Evolutionary conservation across 2,329 filamentous ascomycete species (phyloP), one percentile per base, ranked within the genome.

Genomic region (Albophoma yamanashiensis): DNA sequence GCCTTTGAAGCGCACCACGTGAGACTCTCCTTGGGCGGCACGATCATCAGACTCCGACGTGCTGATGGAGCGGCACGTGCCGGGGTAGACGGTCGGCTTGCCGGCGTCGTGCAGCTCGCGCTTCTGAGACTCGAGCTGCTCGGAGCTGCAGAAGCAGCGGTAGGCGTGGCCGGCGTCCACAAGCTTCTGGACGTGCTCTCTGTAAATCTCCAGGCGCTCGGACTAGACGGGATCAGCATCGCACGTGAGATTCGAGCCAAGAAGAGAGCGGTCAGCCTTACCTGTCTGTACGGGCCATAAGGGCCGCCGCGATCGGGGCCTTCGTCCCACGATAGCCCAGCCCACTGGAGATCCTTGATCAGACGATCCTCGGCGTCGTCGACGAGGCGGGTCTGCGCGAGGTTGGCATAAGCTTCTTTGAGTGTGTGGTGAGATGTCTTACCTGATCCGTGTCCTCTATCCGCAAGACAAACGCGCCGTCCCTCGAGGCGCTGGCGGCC

Each of bases 371-470:
- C 92, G 1, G 94, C 92, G 69, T 88, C 92, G 0, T 79, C 75
- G 4, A 97, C 85, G 11, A 93, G 87, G 62, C 94, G 86, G 76
- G 88, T 91, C 89, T 94, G 61, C 36, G 4, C 55, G 17, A 40
- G 15, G 25, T 62, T 27, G 59, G 58, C 25, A 42, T 61, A 22
- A 22, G 31, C 31, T 20, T 20, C 20, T 2, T 7, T 12, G 4
- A 8, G 15, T 31, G 11, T 15, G 47, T 40, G 45, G 15, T n/a
- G 14, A 45, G 45, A 27, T 20, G 55, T 59, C 80, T 65, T 74
- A 92, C 89, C 81, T 91, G 89, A 74, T 97, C 94, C 5, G 94
- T 99, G 72, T 99, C 94, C 76, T 99, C 94, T 64, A 99, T 86
- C 12, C 94, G 86, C 57, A 99, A 77, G 14, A 99, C 75, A 68